Conservation (phyloP, 2,329 filamentous ascomycete species). For the Fusarium sp. region DNA sequence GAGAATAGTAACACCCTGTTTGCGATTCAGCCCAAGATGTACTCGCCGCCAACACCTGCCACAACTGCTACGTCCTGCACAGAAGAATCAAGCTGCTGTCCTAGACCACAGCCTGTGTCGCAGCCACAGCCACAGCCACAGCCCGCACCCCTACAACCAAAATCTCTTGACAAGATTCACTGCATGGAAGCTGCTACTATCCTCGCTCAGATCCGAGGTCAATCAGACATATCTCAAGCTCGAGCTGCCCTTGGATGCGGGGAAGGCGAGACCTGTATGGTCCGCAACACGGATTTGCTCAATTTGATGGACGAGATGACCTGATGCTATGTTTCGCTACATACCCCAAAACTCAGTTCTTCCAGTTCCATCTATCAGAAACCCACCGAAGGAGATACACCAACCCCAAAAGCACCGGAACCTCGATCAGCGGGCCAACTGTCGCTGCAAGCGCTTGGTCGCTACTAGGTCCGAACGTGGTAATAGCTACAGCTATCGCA, state of each 20-base stretch:
- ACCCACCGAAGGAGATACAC: slow-evolving; percentile 77
- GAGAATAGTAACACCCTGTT: background rate
- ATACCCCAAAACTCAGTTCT: background rate
- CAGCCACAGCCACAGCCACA: background rate
- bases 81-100: slow-evolving; percentile 9
- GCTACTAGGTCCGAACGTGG: slow-evolving; percentile 79
- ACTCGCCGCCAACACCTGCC: background rate
- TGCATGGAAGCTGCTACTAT: slow-evolving; percentile 43
- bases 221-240: slow-evolving; percentile 39
- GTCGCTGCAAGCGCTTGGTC: slow-evolving; percentile 84
- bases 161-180: slow-evolving; percentile 32
- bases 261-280: slow-evolving; percentile 40
- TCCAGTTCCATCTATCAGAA: slow-evolving; percentile 55
- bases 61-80: background rate
- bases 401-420: slow-evolving; percentile 79
- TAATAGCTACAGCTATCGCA: slow-evolving; percentile 86
- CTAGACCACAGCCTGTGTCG: background rate
- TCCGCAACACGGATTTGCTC: slow-evolving; percentile 48
- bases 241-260: slow-evolving; percentile 44
- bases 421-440: slow-evolving; percentile 86
- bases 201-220: slow-evolving; percentile 51
- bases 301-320: slow-evolving; percentile 45
- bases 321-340: background rate
- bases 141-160: background rate
- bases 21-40: background rate